Conservation (phyloP, 2,329 filamentous ascomycete species). For the Aspergillus intermedius region DNA sequence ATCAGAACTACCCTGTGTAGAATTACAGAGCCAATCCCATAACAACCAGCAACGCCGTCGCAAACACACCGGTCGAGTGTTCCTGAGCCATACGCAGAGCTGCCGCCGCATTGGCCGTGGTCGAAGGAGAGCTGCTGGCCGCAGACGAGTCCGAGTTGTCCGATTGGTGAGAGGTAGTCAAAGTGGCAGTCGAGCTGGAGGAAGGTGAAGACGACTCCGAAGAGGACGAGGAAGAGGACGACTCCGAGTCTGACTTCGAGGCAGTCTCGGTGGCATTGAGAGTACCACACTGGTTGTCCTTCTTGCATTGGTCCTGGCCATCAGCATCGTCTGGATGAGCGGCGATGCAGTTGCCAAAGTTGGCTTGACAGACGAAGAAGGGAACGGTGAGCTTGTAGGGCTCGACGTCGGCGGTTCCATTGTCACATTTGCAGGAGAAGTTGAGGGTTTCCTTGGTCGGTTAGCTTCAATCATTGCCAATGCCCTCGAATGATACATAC, state of each 20-base stretch:
- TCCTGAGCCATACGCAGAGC: constrained; percentile 41
- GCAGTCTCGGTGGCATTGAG: constrained; percentile 36
- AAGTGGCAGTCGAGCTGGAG: constrained; percentile 21
- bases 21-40: constrained; percentile 54
- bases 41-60: constrained; percentile 48
- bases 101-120: constrained; percentile 38
- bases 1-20: not conserved
- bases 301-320: constrained; percentile 44
- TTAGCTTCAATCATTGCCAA: not conserved
- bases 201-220: constrained; percentile 22
- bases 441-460: constrained; percentile 41
- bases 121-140: constrained; percentile 20
- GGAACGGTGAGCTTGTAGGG: constrained; percentile 55
- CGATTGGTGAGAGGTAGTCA: constrained; percentile 27
- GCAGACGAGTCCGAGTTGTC: constrained; percentile 15
- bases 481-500: constrained; percentile 38
- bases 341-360: constrained; percentile 45
- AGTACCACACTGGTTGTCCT: constrained; percentile 47
- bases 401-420: constrained; percentile 51
- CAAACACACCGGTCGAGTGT: constrained; percentile 48
- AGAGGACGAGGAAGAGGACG: constrained; percentile 10
- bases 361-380: constrained; percentile 53
- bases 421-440: constrained; percentile 53
- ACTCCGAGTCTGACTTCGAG: constrained; percentile 23
- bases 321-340: constrained; percentile 41